Percentiles rank a stretch among this genome's conserved stretches.
These are phyloP conservation scores for Yamadazyma songkhlaensis DNA, from an alignment of 1,139 yeast genomes.

Conservation along the genomic window DNA sequence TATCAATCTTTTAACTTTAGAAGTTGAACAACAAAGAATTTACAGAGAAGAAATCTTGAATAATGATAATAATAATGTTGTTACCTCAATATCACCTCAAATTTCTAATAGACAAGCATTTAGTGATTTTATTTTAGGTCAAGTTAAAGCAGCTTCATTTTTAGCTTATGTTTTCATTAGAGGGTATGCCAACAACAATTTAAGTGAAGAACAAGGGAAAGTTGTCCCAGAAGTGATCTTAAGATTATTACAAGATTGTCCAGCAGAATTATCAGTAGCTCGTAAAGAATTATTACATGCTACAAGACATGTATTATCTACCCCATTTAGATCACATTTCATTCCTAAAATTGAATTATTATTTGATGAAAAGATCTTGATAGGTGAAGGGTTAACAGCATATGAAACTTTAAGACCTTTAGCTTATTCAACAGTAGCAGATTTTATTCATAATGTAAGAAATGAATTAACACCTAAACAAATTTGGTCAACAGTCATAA, in stretches of 20 bases:
- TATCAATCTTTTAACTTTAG: slow-evolving; percentile 68
- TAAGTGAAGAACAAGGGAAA: slow-evolving; percentile 61
- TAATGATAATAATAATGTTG: slow-evolving; percentile 51
- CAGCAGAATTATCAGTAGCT: slow-evolving; percentile 91
- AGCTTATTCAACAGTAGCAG: slow-evolving; percentile 96
- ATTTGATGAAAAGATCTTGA: slow-evolving; percentile 81
- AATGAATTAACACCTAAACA: slow-evolving; percentile 80
- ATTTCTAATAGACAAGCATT: slow-evolving; percentile 76
- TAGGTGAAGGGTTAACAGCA: slow-evolving; percentile 92
- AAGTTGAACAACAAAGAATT: slow-evolving; percentile 53
- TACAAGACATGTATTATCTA: slow-evolving; percentile 87
- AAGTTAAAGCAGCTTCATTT: slow-evolving; percentile 94
- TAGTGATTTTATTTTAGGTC: slow-evolving; percentile 91
- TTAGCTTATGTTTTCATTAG: slow-evolving; percentile 88
- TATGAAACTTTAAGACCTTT: slow-evolving; percentile 84
- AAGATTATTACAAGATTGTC: slow-evolving; percentile 89
- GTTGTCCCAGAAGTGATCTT: slow-evolving; percentile 85
- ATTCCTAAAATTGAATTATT: slow-evolving; percentile 82
- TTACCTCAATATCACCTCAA: slow-evolving; percentile 54
- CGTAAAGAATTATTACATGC: slow-evolving; percentile 93
- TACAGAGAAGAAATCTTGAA: slow-evolving; percentile 39
- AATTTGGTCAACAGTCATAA: slow-evolving; percentile 82
- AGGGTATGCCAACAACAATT: slow-evolving; percentile 67
- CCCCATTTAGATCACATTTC: slow-evolving; percentile 79
- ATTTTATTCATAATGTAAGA: slow-evolving; percentile 89